Evolutionary conservation across 2,329 filamentous ascomycete species (phyloP), one percentile per base, ranked within the genome.

Genomic region (Arthrobotrys megalospora): DNA sequence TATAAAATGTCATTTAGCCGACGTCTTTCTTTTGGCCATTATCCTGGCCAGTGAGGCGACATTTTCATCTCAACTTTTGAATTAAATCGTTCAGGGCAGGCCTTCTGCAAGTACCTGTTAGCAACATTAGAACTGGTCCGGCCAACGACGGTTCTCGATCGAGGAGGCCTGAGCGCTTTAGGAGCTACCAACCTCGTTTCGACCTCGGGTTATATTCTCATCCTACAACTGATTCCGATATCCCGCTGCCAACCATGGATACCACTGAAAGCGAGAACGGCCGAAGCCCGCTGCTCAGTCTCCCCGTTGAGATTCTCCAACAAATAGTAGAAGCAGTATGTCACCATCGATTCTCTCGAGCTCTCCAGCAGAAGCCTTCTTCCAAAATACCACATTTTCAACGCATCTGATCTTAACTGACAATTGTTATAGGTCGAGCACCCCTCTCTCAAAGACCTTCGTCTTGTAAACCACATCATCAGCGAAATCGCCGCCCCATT

Each of bases 251-350:
- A 14, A 11, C 32, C 2, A 58, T 58, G 52, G 52, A 58, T 36
- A 8, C 52, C 19, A 12, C 52, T 16, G n/a, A 7, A 5, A 24
- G 32, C 7, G 36, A 19, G 6, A 24, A 11, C 50, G 32, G 6
- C 3, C 52, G 28, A 12, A 63, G 28, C 28, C 19, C 34, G 0
- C 34, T 75, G 24, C 50, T 62, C 12, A n/a, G 28, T 16, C 72
- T 76, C 16, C 72, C 72, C 7, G 47, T 76, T 0, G 72, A 76
- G 55, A 62, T 76, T 47, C 64, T 76, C 34, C 72, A 69, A 8
- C 52, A 69, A 21, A 69, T 76, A 36, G n/a, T 76, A 12, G 55
- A 64, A 38, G 19, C 21, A 12, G 72, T 69, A 50, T 48, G 72
- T 64, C n/a, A 4, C 36, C 38, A 36, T 43, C n/a, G n/a, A n/a